Conservation (phyloP, 345 rosid genomes). For the Euphorbia tirucalli region DNA sequence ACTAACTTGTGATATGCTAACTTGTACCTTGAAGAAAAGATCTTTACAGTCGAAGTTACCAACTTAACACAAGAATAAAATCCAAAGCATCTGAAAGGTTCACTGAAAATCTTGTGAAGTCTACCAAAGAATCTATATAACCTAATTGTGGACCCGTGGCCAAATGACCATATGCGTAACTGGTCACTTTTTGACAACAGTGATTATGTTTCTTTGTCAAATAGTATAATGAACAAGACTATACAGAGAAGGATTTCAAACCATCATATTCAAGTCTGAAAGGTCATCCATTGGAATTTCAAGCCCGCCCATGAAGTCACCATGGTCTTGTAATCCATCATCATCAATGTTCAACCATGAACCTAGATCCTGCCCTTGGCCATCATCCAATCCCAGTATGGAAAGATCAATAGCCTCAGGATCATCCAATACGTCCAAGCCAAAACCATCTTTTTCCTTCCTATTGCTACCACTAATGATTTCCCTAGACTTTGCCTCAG, state of each 20-base stretch:
- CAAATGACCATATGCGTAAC: conserved; percentile 43
- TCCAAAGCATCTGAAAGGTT: conserved; percentile 41
- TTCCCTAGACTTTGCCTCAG: conserved; percentile 48
- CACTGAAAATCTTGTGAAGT: conserved; percentile 47
- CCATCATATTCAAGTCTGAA: conserved; percentile 94
- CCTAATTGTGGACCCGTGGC: conserved; percentile 53
- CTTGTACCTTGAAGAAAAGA: conserved; percentile 45
- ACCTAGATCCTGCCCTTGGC: conserved; percentile 76
- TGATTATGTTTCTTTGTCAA: conserved; percentile 47
- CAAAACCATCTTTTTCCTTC: conserved; percentile 49
- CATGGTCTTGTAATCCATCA: conserved; percentile 74
- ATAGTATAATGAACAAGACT: conserved; percentile 81
- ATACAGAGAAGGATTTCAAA: conserved; percentile 71
- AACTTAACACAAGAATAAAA: conserved; percentile 53
- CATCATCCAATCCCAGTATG: conserved; percentile 60
- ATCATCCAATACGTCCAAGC: conserved; percentile 65
- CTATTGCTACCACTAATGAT: conserved; percentile 42
- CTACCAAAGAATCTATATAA: conserved; percentile 74
- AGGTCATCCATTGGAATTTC: conserved; percentile 99
- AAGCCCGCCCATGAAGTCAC: conserved; percentile 93
- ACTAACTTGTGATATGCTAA: conserved; percentile 47
- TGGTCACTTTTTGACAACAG: conserved; percentile 57
- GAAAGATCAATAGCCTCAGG: conserved; percentile 68
- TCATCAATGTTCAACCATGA: conserved; percentile 97
- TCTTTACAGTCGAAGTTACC: conserved; percentile 58